Evolutionary conservation across 495 filamentous ascomycete genomes (phyloP), one percentile per base, ranked within the genome.

Genomic region (Podospora didyma): DNA sequence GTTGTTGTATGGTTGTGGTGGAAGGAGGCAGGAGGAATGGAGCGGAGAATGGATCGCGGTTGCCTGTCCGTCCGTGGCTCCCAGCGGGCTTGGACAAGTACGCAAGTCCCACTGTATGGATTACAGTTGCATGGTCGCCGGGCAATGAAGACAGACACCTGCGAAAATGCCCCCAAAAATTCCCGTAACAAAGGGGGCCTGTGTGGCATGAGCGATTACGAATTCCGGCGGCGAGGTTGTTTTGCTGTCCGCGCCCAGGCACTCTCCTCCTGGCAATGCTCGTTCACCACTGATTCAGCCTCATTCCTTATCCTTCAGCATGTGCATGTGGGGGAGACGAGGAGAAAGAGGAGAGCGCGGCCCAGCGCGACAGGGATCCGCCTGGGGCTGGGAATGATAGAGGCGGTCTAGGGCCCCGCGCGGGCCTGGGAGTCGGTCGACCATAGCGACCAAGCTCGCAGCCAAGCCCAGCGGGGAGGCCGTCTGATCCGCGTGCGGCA

Each of bases 251-350:
- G 54, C 51, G 51, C 26, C 45, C 24, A 37, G 35, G 26, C 54
- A 42, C 17, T 17, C 46, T 53, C 56, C 35, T 19, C 41, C 20
- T 24, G 46, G 28, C 22, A 47, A 45, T 21, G 37, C 37, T n/a
- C 37, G 57, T 35, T 34, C 39, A 54, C 46, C 46, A 61, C 54
- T 63, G 63, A 62, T 63, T 68, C 67, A 69, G 67, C 67, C 67
- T 69, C 67, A 67, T 62, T 62, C 56, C 64, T 26, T 47, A 21
- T 55, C 44, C 23, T 41, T 49, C 49, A 54, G 23, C 55, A 50
- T 53, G 47, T 49, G 51, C 53, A 35, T 48, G 56, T 56, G 60
- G 60, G 58, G 61, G 37, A 17, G 16, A 41, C 2, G 37, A 41
- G 37, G 37, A 17, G 49, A 51, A 54, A 56, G 58, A 3, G 9